A percentile compares a stretch with the other conserved stretches of the same genome.
These are phyloP conservation scores for Aspergillus viridinutans DNA, from an alignment of 2,329 filamentous ascomycete genomes.

Conservation along the genomic window DNA sequence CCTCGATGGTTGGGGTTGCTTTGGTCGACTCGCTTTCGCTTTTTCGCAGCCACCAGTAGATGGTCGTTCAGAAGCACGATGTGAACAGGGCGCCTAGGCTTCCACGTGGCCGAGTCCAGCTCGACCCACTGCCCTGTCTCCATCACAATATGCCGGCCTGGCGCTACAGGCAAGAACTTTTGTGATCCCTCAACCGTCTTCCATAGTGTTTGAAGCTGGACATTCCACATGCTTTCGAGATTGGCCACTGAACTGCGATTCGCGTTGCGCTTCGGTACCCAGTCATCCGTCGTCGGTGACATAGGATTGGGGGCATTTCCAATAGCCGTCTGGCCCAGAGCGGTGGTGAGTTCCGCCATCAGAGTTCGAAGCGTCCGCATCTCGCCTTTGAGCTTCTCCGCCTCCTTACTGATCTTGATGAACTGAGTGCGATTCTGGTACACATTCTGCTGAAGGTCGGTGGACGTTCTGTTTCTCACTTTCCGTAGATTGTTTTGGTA, in stretches of 20 bases:
- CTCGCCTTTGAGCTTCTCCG: constrained; percentile 93
- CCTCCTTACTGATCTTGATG: constrained; percentile 98
- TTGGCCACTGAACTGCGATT: constrained; percentile 87
- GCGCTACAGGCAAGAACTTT: constrained; percentile 86
- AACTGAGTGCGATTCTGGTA: constrained; percentile 97
- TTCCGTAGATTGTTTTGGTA: constrained; percentile 73
- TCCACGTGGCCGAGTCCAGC: constrained; percentile 95
- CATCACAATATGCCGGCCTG: constrained; percentile 88
- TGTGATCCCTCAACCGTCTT: constrained; percentile 97
- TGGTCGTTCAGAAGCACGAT: constrained; percentile 94
- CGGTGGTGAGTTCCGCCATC: constrained; percentile 86
- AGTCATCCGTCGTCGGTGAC: constrained; percentile 50
- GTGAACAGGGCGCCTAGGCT: constrained; percentile 81
- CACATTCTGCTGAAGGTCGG: constrained; percentile 88
- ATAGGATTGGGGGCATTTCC: constrained; percentile 53
- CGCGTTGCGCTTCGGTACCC: constrained; percentile 52
- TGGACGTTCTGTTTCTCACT: constrained; percentile 71
- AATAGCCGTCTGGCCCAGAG: constrained; percentile 47
- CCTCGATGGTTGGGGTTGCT: constrained; percentile 43
- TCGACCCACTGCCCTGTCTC: constrained; percentile 94
- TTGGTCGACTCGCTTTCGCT: constrained; percentile 82
- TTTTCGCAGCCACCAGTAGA: constrained; percentile 81
- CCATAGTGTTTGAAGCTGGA: constrained; percentile 75
- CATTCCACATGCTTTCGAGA: constrained; percentile 64
- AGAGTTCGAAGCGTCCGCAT: constrained; percentile 87